Base-by-base conservation (phyloP, 176 grass and related monocot genomes). In the Oryza meridionalis region DNA sequence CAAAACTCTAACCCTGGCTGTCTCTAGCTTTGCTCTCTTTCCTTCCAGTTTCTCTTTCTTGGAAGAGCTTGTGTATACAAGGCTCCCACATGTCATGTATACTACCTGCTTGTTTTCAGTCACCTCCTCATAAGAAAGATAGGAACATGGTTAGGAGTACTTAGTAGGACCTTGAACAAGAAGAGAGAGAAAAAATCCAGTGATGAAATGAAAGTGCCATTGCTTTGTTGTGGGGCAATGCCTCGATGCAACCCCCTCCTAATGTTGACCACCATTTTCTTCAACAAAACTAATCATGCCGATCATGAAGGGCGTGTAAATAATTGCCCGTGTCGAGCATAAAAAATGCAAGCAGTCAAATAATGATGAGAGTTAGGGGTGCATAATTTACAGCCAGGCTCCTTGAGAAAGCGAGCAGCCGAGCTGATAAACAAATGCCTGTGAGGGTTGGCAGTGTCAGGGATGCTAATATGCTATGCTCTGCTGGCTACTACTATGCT, bases 331-430 rank as follows among this genome's bases (percentile, higher is more conserved):
- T 87, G 84, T 79, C 84, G 75, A 86, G 26, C 68, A 80, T 90
- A 78, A 84, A 85, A 72, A 66, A 88, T 22, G 21, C 29, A 81
- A 73, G n/a, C 86, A 92, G 90, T 92, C 90, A 92, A 92, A 86
- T 88, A 92, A 92, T 89, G 73, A 89, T 86, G 42, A 79, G 68
- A 44, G 75, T 47, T 4, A 80, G 67, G 75, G 81, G 70, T 65
- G 88, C 88, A 86, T 82, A 79, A 92, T 92, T 92, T 89, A 86
- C 90, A 86, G 90, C 86, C 75, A 78, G 74, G 86, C 86, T 62
- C 79, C 73, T 86, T 86, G 78, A 89, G 86, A 86, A 92, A 82
- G 83, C 65, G 69, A 64, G 79, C 65, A 69, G 65, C 61, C 77
- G 70, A 82, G 62, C 63, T 53, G 38, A 90, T 86, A 90, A 86